These are phyloP conservation scores for Plasmodium coatneyi DNA, from an alignment of 169 alveolate genomes.

Conservation along the genomic window DNA sequence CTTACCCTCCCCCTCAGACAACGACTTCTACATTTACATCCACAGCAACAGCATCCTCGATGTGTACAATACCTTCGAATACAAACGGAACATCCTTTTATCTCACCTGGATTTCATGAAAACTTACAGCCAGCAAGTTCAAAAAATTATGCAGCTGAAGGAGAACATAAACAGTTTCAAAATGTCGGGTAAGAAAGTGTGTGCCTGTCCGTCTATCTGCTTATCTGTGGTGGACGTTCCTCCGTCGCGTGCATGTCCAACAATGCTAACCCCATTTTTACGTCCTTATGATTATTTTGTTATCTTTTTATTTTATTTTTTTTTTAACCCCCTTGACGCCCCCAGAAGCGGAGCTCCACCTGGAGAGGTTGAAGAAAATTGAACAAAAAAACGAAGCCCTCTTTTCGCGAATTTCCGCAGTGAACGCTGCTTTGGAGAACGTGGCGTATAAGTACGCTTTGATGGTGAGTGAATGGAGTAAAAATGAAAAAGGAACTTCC, in stretches of 20 bases:
- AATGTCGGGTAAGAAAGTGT: conserved; percentile 17
- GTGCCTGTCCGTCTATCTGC: background rate
- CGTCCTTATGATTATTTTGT: background rate
- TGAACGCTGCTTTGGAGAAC: conserved; percentile 27
- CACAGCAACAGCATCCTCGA: conserved; percentile 54
- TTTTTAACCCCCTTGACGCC: background rate
- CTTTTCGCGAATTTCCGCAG: conserved; percentile 17
- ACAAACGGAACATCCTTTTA: conserved; percentile 42
- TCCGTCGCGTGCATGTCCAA: background rate
- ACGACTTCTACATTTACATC: conserved; percentile 57
- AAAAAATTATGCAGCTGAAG: conserved; percentile 29
- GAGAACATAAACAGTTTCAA: conserved; percentile 42
- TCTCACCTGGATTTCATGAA: conserved; percentile 55
- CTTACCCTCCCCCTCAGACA: background rate
- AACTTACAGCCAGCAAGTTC: conserved; percentile 37
- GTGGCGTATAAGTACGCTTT: conserved; percentile 33
- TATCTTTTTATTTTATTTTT: background rate
- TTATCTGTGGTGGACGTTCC: background rate
- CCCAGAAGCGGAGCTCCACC: conserved; percentile 30
- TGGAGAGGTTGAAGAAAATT: conserved; percentile 26
- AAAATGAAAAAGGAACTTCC: background rate
- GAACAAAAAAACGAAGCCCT: conserved; percentile 24
- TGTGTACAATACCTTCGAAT: conserved; percentile 48
- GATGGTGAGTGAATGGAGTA: conserved; percentile 2
- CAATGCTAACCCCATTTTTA: background rate